phyloP scores from a whole-genome alignment of 139 green algal species.

The Raphidocelis subcapitata region DNA sequence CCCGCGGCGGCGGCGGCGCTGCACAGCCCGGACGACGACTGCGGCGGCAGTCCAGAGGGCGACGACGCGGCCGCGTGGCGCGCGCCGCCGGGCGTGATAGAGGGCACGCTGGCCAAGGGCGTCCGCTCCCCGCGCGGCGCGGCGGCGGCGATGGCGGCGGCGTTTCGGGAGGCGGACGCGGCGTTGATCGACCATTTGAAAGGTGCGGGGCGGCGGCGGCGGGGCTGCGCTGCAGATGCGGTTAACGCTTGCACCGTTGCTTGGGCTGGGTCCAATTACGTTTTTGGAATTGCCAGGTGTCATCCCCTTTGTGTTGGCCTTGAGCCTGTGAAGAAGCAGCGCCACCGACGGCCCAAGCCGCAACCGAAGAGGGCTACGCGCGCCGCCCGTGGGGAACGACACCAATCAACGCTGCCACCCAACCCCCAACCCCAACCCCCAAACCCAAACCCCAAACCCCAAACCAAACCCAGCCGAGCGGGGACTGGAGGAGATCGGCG shows the following conservation, averaged over 20 bases:
- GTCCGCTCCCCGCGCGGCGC: not conserved
- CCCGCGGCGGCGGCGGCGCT: no score
- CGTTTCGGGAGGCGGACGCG: constrained; percentile 45
- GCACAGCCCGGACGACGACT: no score
- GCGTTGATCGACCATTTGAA: constrained; percentile 46
- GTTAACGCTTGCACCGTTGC: not conserved
- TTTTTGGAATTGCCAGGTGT: no score
- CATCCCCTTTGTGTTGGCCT: no score
- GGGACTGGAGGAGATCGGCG: constrained; percentile 3
- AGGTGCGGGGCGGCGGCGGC: not conserved
- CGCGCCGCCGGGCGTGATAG: no score
- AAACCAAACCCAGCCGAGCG: not conserved
- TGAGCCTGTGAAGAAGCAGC: no score
- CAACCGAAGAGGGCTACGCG: not conserved
- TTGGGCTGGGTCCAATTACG: not conserved
- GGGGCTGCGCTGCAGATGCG: not conserved
- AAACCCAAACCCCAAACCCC: constrained; percentile 18
- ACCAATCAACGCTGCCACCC: not conserved
- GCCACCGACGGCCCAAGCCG: not conserved
- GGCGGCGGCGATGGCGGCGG: not conserved
- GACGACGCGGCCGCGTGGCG: no score
- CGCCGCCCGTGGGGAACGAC: not conserved
- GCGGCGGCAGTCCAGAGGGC: no score
- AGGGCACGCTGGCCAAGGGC: not conserved
- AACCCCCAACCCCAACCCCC: not conserved